These are phyloP conservation scores for Tremella yokohamensis DNA, from an alignment of 768 basidiomycete genomes.

Conservation along the genomic window DNA sequence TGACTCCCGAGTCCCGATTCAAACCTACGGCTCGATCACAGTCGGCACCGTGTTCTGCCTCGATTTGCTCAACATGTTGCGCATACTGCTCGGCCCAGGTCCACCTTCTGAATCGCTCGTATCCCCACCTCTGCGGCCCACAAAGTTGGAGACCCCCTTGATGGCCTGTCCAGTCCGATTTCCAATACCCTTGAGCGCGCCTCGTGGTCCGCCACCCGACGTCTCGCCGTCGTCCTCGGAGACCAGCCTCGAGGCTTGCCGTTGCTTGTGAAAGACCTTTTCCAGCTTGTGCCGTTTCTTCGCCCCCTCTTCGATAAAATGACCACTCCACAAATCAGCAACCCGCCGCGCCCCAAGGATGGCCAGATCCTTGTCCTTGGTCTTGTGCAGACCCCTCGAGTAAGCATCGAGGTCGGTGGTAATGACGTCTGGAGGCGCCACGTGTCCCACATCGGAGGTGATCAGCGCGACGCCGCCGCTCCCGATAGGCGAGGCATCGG, in stretches of 20 bases:
- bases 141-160: slow-evolving; percentile 34
- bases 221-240: slow-evolving; percentile 14
- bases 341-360: slow-evolving; percentile 34
- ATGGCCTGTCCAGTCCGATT: slow-evolving; percentile 35
- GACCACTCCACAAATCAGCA: slow-evolving; percentile 36
- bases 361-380: slow-evolving; percentile 41
- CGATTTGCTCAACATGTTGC: slow-evolving; percentile 13
- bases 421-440: slow-evolving; percentile 42
- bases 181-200: slow-evolving; percentile 24
- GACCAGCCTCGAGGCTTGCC: slow-evolving; percentile 5
- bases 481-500: slow-evolving; percentile 16
- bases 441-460: slow-evolving; percentile 26
- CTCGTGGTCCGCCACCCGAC: slow-evolving; percentile 18
- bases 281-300: slow-evolving; percentile 4
- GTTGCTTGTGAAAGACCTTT: slow-evolving; percentile 12
- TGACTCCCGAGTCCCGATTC: neutral
- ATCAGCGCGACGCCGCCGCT: slow-evolving; percentile 30
- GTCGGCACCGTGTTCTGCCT: slow-evolving; percentile 32
- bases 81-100: slow-evolving; percentile 22
- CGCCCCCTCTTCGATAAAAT: slow-evolving; percentile 5
- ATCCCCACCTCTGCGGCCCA: slow-evolving; percentile 18
- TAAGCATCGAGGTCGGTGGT: slow-evolving; percentile 45
- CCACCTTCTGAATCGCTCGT: slow-evolving; percentile 42
- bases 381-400: slow-evolving; percentile 33
- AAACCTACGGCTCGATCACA: slow-evolving; percentile 37